These are phyloP conservation scores for Nicotiana sylvestris DNA, from an alignment of 257 asterid species.

Conservation along the genomic window DNA sequence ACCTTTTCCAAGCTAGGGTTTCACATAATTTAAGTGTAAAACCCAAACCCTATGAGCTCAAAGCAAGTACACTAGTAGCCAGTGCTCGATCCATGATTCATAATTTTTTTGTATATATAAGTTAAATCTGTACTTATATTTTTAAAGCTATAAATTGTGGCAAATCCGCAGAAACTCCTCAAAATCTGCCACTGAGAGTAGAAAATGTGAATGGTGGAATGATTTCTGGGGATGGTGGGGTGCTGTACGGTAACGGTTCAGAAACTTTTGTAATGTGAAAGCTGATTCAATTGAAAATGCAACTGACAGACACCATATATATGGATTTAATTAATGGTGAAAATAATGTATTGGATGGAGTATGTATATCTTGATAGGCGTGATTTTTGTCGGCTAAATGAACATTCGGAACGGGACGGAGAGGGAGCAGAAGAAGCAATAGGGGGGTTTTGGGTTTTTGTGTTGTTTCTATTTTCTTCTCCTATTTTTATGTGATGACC, in stretches of 20 bases:
- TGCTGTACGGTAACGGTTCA: conserved; percentile 34
- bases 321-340: neutral
- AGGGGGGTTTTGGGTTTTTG: neutral
- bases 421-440: neutral
- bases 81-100: neutral
- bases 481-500: neutral
- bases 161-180: neutral
- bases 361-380: conserved; percentile 4
- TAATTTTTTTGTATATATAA: neutral
- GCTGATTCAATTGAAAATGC: neutral
- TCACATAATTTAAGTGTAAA: conserved; percentile 36
- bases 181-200: neutral
- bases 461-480: neutral
- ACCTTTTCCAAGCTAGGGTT: conserved; percentile 29
- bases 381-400: conserved; percentile 24
- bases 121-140: neutral
- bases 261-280: conserved; percentile 33
- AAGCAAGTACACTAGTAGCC: neutral
- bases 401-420: conserved; percentile 20
- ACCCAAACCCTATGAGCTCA: conserved; percentile 11
- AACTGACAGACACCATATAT: neutral
- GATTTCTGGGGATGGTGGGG: neutral
- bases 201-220: neutral
- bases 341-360: neutral
- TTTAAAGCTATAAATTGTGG: neutral